phyloP scores from a whole-genome alignment of 1,284 basidiomycete genomes.

The Trichosporon sp. region DNA sequence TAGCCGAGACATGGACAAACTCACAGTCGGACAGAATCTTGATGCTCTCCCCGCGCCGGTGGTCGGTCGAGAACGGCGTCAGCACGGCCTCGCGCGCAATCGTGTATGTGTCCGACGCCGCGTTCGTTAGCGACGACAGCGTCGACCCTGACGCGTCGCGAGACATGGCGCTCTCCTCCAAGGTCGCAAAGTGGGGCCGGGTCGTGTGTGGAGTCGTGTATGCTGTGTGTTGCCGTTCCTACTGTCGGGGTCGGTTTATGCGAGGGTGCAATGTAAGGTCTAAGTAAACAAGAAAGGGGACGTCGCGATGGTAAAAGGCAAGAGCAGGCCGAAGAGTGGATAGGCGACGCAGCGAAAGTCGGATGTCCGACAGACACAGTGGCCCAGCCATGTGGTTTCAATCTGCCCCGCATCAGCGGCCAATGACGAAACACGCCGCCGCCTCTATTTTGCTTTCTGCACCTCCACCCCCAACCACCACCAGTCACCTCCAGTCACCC shows the following conservation, averaged over 20 bases:
- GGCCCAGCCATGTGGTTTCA: conserved; percentile 13
- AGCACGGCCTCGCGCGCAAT: conserved; percentile 55
- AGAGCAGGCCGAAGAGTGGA: not conserved
- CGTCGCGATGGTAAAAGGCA: not conserved
- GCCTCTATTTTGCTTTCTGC: not conserved
- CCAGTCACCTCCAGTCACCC: not conserved
- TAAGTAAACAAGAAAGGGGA: not conserved
- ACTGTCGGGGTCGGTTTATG: not conserved
- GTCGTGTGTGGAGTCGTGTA: not conserved
- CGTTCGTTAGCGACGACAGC: conserved; percentile 38
- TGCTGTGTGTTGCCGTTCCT: not conserved
- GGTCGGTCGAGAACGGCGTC: conserved; percentile 49
- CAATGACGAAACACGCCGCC: conserved; percentile 11
- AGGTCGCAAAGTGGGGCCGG: not conserved
- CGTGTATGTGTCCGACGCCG: conserved; percentile 43
- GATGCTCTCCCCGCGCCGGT: conserved; percentile 51
- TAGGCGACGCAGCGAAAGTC: not conserved
- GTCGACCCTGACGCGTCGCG: conserved; percentile 23
- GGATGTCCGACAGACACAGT: conserved; percentile 2
- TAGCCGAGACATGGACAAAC: conserved; percentile 28
- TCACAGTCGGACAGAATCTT: conserved; percentile 55
- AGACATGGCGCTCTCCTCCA: conserved; percentile 14
- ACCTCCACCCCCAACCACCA: conserved; percentile 9
- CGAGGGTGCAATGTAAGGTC: not conserved
- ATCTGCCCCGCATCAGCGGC: conserved; percentile 5